Evolutionary conservation across 345 rosid genomes (phyloP), one percentile per base, ranked within the genome.

Genomic region (Ailanthus altissimus): DNA sequence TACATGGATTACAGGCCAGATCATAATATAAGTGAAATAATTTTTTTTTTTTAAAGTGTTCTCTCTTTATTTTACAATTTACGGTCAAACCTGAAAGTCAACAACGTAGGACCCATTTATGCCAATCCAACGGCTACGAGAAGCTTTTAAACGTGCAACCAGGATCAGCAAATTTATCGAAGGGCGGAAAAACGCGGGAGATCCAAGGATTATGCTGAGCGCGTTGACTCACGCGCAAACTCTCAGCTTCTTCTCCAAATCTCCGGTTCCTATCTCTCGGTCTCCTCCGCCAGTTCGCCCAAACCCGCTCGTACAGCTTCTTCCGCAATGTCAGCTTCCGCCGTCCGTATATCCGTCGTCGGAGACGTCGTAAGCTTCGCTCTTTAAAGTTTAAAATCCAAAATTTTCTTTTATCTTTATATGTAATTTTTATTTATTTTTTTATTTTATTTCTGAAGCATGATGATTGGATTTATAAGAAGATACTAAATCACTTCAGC

Each of bases 401-500:
- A 51, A 49, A 57, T 50, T 60, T 38, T 2, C 16, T 66, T 8
- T 9, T 25, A 59, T 47, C 40, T 8, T 0, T 2, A 1, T 32
- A n/a, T 47, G 5, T 7, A 42, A n/a, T 38, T 25, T 32, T 46
- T 8, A 5, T 16, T 11, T 40, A 50, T 10, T 56, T 70, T 32
- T 62, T 10, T n/a, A 18, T 81, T 10, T 54, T 70, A n/a, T 20
- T 11, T 70, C 70, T 68, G 80, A 86, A 93, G 97, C 98, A 91
- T 81, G 97, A 90, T 54, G 81, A 82, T 71, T 94, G 97, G 76
- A 85, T 80, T 84, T 90, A 32, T 87, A 86, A 75, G 93, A 91
- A 81, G 98, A 94, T 81, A 82, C 82, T 21, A 91, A 87, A 79
- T 97, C 97, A 16, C 97, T 94, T 76, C 90, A 79, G 68, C 69